phyloP scores from a whole-genome alignment of 257 asterid genomes.

The Fraxinus excelsior region DNA sequence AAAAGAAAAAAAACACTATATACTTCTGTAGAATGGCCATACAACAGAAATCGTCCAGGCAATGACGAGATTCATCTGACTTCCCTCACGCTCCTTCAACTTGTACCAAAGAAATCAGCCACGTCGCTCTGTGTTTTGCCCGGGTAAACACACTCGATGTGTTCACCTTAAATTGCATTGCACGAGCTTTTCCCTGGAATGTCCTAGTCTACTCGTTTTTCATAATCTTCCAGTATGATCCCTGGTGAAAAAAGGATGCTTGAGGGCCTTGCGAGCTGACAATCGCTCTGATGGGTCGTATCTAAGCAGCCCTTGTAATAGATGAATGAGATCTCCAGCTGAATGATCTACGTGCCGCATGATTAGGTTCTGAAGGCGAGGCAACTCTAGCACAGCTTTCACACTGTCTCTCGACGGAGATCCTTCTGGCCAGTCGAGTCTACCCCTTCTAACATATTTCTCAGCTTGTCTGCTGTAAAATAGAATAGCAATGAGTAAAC shows the following conservation, averaged over 20 bases:
- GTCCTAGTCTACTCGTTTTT: neutral
- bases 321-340: slow-evolving; percentile 71
- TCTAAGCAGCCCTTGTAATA: slow-evolving; percentile 77
- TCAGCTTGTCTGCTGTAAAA: slow-evolving; percentile 65
- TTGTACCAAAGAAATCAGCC: too few species aligned
- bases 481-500: too few species aligned
- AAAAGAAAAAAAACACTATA: too few species aligned
- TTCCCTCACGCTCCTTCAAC: too few species aligned
- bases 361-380: slow-evolving; percentile 79
- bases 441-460: slow-evolving; percentile 69
- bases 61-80: too few species aligned
- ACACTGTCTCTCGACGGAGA: slow-evolving; percentile 83
- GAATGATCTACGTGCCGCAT: slow-evolving; percentile 49
- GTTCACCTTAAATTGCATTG: too few species aligned
- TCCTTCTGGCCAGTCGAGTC: slow-evolving; percentile 88
- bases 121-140: too few species aligned
- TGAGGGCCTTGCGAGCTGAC: slow-evolving; percentile 70
- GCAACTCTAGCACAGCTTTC: slow-evolving; percentile 67
- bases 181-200: too few species aligned
- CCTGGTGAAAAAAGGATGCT: slow-evolving; percentile 24
- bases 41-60: too few species aligned
- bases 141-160: too few species aligned
- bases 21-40: too few species aligned
- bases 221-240: slow-evolving; percentile 41
- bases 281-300: slow-evolving; percentile 74